Evolutionary conservation across 2,329 filamentous ascomycete species (phyloP), one percentile per base, ranked within the genome.

Genomic region (Cadophora sp.): DNA sequence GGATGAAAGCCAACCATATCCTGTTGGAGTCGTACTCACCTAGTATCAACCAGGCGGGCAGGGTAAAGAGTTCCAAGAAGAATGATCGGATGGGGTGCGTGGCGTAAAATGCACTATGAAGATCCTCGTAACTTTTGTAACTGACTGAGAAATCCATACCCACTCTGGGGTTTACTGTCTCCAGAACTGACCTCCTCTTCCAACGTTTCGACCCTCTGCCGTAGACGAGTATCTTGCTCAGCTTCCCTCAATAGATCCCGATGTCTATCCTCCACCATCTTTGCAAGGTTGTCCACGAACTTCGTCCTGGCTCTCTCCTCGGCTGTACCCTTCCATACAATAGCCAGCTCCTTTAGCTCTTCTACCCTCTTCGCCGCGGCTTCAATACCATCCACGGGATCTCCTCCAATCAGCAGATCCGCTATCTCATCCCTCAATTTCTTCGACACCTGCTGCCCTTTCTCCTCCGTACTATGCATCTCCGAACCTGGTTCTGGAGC

Each of bases 251-350:
- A 55, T n/a, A 78, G 61, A 53, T 77, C 76, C 61, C 73, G 67
- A 68, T 78, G 76, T 24, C 83, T 83, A 71, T 97, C 95, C 76
- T 97, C 94, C 1, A 97, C 92, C 79, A 93, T 85, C 81, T 89
- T 93, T 41, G 89, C 88, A 73, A 99, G 78, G 61, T 86, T 85
- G 71, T 98, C 95, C 20, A 99, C 89, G 76, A 97, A 94, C 74
- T 88, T 91, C 11, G 81, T 81, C 62, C 96, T 84, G 6, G 93
- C 93, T 80, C 92, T 96, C 78, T 98, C 96, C 80, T 99, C 96
- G 0, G 92, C 91, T 2, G 96, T 97, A n/a, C 94, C 94, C 77
- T 91, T 95, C 94, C 96, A 99, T 24, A 99, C 89, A n/a, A 81
- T 81, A 4, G 89, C 88, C 70, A 98, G 80, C 69, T 89, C 86